Percentiles rank a stretch among this genome's conserved stretches.
Conservation (phyloP, 768 basidiomycete genomes). For the Leccinum sublutescens region DNA sequence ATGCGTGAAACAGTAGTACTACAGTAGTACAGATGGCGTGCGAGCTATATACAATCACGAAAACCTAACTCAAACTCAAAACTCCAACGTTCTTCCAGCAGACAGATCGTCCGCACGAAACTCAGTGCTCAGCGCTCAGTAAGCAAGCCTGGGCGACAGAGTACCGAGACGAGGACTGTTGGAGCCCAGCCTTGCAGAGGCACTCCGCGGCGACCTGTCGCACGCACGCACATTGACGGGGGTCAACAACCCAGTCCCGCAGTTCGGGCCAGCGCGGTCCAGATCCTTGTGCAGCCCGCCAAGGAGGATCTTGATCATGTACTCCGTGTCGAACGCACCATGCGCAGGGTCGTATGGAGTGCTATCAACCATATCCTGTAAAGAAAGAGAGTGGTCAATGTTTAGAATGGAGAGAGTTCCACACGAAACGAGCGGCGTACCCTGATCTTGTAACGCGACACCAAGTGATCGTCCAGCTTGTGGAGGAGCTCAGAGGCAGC, state of each 20-base stretch:
- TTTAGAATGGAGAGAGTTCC: not conserved
- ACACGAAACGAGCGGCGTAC: conserved; percentile 7
- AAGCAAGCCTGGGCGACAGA: conserved; percentile 3
- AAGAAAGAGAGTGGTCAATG: not conserved
- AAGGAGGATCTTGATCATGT: conserved; percentile 36
- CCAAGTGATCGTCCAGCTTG: conserved; percentile 40
- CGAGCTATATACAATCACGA: not conserved
- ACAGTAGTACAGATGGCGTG: not conserved
- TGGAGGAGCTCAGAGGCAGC: conserved; percentile 40
- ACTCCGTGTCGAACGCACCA: conserved; percentile 33
- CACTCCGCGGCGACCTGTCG: not conserved
- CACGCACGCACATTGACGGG: not conserved
- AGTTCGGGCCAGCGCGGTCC: conserved; percentile 13
- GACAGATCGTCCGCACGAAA: not conserved
- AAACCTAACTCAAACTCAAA: not conserved
- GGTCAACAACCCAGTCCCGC: conserved; percentile 9
- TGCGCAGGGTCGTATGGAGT: conserved; percentile 37
- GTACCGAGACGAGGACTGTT: conserved; percentile 15
- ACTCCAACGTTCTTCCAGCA: not conserved
- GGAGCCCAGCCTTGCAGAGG: conserved; percentile 5
- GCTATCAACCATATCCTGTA: conserved; percentile 48
- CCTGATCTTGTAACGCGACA: conserved; percentile 30
- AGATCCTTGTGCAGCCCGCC: conserved; percentile 24
- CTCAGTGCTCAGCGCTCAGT: conserved; percentile 9
- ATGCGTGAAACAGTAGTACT: not conserved